These are phyloP conservation scores for Senna siamea DNA, from an alignment of 306 rosid genomes.

Conservation along the genomic window DNA sequence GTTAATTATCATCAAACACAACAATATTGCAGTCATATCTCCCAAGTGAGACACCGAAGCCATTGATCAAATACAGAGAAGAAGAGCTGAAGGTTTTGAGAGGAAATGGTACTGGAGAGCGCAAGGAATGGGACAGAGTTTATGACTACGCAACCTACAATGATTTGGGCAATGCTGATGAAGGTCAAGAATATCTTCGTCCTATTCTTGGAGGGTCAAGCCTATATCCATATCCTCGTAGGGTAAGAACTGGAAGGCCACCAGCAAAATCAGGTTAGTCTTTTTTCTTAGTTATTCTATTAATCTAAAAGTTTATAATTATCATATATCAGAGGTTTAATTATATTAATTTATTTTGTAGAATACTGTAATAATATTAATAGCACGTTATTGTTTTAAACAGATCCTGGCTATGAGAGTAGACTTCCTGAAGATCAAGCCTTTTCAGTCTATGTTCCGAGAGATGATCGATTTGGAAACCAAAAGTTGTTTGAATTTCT, in stretches of 20 bases:
- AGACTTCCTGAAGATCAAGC: background rate
- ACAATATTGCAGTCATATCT: slow-evolving; percentile 71
- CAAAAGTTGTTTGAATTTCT: slow-evolving; percentile 72
- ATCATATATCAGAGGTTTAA: too few relatives aligned
- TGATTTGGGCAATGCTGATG: slow-evolving; percentile 65
- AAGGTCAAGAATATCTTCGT: slow-evolving; percentile 48
- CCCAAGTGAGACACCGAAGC: slow-evolving; percentile 69
- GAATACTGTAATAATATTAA: too few relatives aligned
- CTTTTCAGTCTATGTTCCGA: slow-evolving; percentile 61
- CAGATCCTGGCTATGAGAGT: slow-evolving; percentile 64
- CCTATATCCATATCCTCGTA: slow-evolving; percentile 71
- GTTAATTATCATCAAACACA: too few relatives aligned
- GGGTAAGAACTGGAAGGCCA: slow-evolving; percentile 79
- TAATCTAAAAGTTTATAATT: too few relatives aligned
- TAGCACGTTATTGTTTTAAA: too few relatives aligned
- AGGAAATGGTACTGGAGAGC: slow-evolving; percentile 76
- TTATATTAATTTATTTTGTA: too few relatives aligned
- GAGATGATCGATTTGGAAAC: slow-evolving; percentile 80
- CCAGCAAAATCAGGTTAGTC: slow-evolving; percentile 18
- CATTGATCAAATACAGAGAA: slow-evolving; percentile 53
- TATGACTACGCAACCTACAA: slow-evolving; percentile 84
- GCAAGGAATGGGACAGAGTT: slow-evolving; percentile 69
- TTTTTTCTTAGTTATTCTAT: too few relatives aligned
- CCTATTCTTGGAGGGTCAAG: slow-evolving; percentile 73
- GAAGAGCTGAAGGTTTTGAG: slow-evolving; percentile 62